Conservation (phyloP, 306 rosid species). For the Echinosophora koreensis region DNA sequence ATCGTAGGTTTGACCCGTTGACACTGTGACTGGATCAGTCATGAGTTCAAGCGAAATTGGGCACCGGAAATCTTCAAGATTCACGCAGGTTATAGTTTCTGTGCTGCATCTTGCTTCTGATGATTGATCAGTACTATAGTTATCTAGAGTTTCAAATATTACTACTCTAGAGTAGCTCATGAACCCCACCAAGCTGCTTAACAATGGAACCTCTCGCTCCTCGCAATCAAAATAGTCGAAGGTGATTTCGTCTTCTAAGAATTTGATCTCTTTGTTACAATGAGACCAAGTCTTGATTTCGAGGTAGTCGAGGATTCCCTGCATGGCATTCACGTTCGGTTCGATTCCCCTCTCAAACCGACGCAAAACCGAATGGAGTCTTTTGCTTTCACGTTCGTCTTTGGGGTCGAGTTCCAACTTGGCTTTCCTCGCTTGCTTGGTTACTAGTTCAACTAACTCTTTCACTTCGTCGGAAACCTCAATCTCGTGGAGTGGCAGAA, state of each 20-base stretch:
- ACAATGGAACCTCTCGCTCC: conserved; percentile 53
- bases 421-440: conserved; percentile 66
- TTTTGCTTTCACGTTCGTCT: conserved; percentile 48
- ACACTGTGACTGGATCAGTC: conserved; percentile 86
- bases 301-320: conserved; percentile 55
- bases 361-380: conserved; percentile 43
- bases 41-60: conserved; percentile 85
- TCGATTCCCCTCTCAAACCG: conserved; percentile 69
- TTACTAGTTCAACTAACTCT: conserved; percentile 65
- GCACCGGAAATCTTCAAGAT: conserved; percentile 77
- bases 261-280: conserved; percentile 64
- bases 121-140: conserved; percentile 17
- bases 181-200: conserved; percentile 71
- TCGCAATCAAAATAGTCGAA: conserved; percentile 36
- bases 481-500: conserved; percentile 56
- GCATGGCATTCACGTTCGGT: conserved; percentile 50
- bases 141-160: conserved; percentile 62
- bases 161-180: conserved; percentile 69
- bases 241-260: conserved; percentile 68
- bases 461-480: conserved; percentile 62
- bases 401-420: conserved; percentile 53
- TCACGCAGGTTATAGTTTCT: conserved; percentile 53
- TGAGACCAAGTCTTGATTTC: conserved; percentile 66
- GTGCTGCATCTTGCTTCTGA: conserved; percentile 46
- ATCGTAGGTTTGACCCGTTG: conserved; percentile 95